A percentile compares a stretch with the other conserved stretches of the same genome.
Conservation (phyloP, 345 rosid species). For the Bruguiera sexangula region DNA sequence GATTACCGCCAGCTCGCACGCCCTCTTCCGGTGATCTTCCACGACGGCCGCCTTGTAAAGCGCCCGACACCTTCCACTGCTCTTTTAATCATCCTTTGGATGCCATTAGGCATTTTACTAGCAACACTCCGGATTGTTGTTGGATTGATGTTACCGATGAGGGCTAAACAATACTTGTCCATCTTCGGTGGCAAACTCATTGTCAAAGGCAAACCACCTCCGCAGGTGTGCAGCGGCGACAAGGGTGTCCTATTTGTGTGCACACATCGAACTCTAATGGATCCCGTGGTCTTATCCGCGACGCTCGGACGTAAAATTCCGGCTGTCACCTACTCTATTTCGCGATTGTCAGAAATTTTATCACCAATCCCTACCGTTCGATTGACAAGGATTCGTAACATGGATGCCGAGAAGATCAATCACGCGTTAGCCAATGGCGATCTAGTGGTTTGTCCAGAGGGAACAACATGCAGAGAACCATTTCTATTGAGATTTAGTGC, state of each 20-base stretch:
- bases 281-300: slow-evolving; percentile 74
- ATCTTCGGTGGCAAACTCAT: slow-evolving; percentile 58
- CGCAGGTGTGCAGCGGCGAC: slow-evolving; percentile 30
- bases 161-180: slow-evolving; percentile 54
- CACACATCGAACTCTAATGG: slow-evolving; percentile 92
- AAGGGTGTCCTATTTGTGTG: slow-evolving; percentile 79
- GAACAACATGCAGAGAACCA: slow-evolving; percentile 91
- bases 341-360: slow-evolving; percentile 65
- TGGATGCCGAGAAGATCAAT: slow-evolving; percentile 67
- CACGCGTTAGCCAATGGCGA: slow-evolving; percentile 54
- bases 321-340: slow-evolving; percentile 84
- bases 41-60: slow-evolving; percentile 84
- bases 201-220: slow-evolving; percentile 75
- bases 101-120: slow-evolving; percentile 69
- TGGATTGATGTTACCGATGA: slow-evolving; percentile 58
- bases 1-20: slow-evolving; percentile 32
- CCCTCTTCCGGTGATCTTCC: slow-evolving; percentile 81
- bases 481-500: slow-evolving; percentile 78
- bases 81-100: slow-evolving; percentile 74
- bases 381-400: slow-evolving; percentile 60
- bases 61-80: slow-evolving; percentile 74
- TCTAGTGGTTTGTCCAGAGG: slow-evolving; percentile 83
- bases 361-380: slow-evolving; percentile 88
- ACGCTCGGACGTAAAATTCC: slow-evolving; percentile 71
- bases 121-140: slow-evolving; percentile 48